Percentiles rank a stretch among this genome's conserved stretches.
phyloP scores from a whole-genome alignment of 306 rosid species.

The Cucurbita ficifolia region DNA sequence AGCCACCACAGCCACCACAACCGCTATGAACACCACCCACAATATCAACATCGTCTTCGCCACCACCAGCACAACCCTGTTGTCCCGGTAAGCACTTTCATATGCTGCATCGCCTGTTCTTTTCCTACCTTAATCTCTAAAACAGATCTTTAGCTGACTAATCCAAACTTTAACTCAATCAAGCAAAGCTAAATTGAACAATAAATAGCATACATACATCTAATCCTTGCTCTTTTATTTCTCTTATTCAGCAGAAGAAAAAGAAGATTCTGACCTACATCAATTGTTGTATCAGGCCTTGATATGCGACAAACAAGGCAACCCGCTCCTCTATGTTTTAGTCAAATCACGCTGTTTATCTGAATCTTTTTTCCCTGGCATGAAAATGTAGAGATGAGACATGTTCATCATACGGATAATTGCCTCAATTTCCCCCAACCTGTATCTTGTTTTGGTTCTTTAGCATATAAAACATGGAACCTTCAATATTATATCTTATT shows the following conservation, averaged over 20 bases:
- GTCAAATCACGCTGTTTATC: background rate
- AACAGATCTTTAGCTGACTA: background rate
- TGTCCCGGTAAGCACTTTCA: background rate
- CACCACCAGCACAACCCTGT: background rate
- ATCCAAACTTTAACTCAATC: background rate
- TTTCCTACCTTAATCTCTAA: background rate
- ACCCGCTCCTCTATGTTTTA: conserved; percentile 10
- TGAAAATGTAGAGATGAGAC: conserved; percentile 1
- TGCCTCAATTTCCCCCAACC: background rate
- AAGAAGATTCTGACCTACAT: conserved; percentile 49
- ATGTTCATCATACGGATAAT: background rate
- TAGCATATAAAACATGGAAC: background rate
- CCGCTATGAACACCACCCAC: background rate
- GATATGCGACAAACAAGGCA: conserved; percentile 14
- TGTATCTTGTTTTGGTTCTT: background rate
- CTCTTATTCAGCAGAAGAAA: conserved; percentile 37
- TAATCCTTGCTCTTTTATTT: background rate
- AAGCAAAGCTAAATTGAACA: background rate
- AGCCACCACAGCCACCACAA: background rate
- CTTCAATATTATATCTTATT: background rate
- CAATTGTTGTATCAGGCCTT: conserved; percentile 54
- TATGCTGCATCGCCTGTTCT: background rate
- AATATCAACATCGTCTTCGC: background rate
- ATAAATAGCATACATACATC: background rate
- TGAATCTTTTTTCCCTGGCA: background rate